Evolutionary conservation across 768 basidiomycete species (phyloP).

Genomic region (Artomyces pyxidatus): DNA sequence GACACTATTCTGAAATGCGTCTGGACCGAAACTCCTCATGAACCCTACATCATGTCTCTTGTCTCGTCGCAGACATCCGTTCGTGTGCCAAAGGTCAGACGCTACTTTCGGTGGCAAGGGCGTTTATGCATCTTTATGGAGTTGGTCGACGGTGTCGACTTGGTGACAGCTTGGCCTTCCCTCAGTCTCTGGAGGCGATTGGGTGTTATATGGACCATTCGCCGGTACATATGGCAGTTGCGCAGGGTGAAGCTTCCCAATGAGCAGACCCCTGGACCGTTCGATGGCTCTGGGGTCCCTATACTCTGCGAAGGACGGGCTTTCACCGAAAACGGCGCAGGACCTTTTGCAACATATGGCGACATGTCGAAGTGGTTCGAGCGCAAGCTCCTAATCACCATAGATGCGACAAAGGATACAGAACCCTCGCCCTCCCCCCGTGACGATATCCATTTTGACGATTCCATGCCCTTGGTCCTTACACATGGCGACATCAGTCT

Average conservation of each 20-base stretch:
- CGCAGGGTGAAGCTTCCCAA: constrained; percentile 10
- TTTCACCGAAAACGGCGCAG: background rate
- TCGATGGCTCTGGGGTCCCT: background rate
- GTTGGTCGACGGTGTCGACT: constrained; percentile 5
- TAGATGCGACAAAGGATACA: background rate
- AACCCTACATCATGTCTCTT: constrained; percentile 21
- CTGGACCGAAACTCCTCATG: background rate
- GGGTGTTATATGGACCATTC: constrained; percentile 11
- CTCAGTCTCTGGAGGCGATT: constrained; percentile 9
- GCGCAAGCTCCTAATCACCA: background rate
- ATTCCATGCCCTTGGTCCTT: constrained; percentile 15
- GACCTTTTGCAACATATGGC: background rate
- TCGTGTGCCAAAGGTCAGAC: constrained; percentile 19
- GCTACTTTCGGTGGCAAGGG: constrained; percentile 10
- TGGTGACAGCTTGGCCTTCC: constrained; percentile 8
- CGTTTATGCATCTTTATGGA: constrained; percentile 7
- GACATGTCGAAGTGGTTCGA: constrained; percentile 1
- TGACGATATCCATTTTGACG: constrained; percentile 3
- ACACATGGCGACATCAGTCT: constrained; percentile 15
- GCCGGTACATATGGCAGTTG: constrained; percentile 12
- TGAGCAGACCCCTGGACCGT: constrained; percentile 5
- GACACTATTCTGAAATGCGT: background rate
- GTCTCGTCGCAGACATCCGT: constrained; percentile 15
- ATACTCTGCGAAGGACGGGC: background rate
- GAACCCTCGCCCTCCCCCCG: background rate